Conservation (phyloP, 306 rosid genomes). For the Inga oerstediana region DNA sequence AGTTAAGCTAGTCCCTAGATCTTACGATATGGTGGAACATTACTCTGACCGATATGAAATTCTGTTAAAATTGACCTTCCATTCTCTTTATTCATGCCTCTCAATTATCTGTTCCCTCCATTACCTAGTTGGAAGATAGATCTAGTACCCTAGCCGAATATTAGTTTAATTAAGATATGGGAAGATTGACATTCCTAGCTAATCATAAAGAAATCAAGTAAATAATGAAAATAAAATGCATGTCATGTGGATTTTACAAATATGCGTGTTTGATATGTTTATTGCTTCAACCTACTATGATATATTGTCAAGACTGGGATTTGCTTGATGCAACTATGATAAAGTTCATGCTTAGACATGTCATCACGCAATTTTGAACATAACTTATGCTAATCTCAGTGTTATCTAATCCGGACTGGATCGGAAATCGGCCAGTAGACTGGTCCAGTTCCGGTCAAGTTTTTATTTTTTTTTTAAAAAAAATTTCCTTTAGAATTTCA, state of each 20-base stretch:
- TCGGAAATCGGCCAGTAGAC: too few relatives aligned
- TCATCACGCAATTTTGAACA: neutral
- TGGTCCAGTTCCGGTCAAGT: too few relatives aligned
- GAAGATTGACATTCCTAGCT: neutral
- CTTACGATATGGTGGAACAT: neutral
- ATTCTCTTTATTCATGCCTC: constrained; percentile 21
- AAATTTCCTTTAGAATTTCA: too few relatives aligned
- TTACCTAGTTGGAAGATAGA: neutral
- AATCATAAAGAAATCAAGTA: neutral
- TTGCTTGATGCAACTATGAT: neutral
- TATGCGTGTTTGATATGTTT: neutral
- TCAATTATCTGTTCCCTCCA: constrained; percentile 5
- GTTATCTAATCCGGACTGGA: too few relatives aligned
- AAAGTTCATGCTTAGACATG: neutral
- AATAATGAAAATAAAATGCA: neutral
- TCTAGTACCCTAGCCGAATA: neutral
- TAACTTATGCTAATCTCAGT: too few relatives aligned
- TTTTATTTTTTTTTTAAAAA: too few relatives aligned
- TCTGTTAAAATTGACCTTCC: neutral
- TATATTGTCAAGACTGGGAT: neutral
- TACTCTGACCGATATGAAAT: constrained; percentile 34
- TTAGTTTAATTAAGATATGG: neutral
- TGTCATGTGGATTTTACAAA: too few relatives aligned
- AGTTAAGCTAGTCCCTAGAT: constrained; percentile 31
- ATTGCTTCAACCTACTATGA: neutral